These are phyloP conservation scores for Syzygium oleosum DNA, from an alignment of 345 rosid genomes.

Conservation along the genomic window DNA sequence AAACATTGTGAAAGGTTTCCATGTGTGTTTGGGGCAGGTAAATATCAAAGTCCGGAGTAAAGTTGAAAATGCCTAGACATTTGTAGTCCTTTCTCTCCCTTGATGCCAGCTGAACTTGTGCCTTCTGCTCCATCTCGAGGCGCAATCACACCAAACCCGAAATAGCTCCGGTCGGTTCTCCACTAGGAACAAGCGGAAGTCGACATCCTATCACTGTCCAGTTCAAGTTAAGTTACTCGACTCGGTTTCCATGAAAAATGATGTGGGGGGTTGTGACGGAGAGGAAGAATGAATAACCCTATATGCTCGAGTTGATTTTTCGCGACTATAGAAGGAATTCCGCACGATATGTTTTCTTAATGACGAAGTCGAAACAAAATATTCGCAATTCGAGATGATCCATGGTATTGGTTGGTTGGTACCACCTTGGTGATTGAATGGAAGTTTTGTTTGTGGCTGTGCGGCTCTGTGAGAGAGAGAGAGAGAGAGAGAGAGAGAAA, in stretches of 20 bases:
- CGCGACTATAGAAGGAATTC: too few relatives aligned
- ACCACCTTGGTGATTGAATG: neutral
- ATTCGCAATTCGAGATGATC: too few relatives aligned
- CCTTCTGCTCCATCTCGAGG: neutral
- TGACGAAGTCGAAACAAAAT: too few relatives aligned
- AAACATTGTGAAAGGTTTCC: neutral
- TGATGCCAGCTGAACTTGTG: neutral
- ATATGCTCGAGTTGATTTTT: too few relatives aligned
- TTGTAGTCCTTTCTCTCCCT: too few relatives aligned
- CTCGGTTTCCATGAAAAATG: neutral
- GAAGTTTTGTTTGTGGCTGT: neutral
- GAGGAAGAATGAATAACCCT: too few relatives aligned
- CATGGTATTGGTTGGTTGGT: too few relatives aligned
- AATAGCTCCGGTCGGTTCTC: neutral
- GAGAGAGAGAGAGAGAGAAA: neutral
- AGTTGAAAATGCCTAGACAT: too few relatives aligned
- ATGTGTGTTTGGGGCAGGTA: neutral
- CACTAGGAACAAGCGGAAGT: neutral
- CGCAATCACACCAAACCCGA: neutral
- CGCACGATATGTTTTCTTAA: too few relatives aligned
- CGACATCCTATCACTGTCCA: rapidly evolving
- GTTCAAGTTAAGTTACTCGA: neutral
- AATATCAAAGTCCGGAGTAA: neutral
- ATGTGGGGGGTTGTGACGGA: too few relatives aligned
- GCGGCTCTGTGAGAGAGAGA: neutral